Base-by-base conservation (phyloP, 306 rosid genomes). In the Dalbergia oliveri region DNA sequence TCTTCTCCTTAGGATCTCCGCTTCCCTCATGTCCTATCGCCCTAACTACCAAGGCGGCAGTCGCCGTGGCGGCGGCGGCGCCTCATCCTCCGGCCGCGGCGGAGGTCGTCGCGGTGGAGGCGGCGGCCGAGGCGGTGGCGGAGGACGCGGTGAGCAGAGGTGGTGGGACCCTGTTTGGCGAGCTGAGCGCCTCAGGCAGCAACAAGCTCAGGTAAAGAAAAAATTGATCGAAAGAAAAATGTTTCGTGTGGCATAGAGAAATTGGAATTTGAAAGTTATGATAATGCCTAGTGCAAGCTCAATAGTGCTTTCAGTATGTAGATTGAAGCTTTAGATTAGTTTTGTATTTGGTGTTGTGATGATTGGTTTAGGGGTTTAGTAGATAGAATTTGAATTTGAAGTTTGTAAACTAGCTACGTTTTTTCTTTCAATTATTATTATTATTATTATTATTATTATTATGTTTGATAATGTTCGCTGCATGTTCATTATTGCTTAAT, bases 121-220 rank as follows among this genome's bases (percentile, higher is more conserved):
- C n/a, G n/a, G n/a, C 0, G 74, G 93, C 8, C 79, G 97, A 0
- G 91, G 93, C 6, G 76, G 97, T 0, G 90, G 97, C 0, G 88
- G 97, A 0, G 90, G 97, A 5, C 86, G 97, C 16, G 94, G 96
- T 9, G 98, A 91, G 53, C 95, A 94, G 69, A 88, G 97, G 26
- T 94, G 99, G 99, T 93, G 97, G 99, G 99, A 93, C 86, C 99
- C 99, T 1, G 95, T 82, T 2, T 94, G 97, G 99, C 94, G 99
- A 31, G 99, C 99, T 0, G 97, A 93, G 85, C 92, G 97, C 13
- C 89, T 94, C 33, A 82, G 89, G 53, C 93, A 94, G 79, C 85
- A 87, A 6, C 90, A 88, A 34, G 87, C 86, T 0, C 88, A 94
- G 97, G 99, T 94, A 5, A n/a, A 8, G 9, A 54, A 54, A 53